Base-by-base conservation (phyloP, 192 early-diverging fungal species). In the Backusella parvicylindrica region DNA sequence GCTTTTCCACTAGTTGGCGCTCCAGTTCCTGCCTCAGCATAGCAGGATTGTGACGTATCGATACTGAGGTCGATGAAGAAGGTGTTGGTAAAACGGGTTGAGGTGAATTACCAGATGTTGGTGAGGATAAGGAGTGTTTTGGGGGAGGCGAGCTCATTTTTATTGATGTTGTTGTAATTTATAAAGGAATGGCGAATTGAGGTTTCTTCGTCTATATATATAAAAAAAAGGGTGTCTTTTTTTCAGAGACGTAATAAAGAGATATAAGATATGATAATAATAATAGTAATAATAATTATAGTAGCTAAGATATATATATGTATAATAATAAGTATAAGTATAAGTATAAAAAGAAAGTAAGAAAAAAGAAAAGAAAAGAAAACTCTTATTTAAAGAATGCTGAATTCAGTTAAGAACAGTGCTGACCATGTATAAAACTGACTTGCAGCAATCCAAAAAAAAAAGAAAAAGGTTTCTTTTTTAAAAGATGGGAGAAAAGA, bases 61-160 rank as follows among this genome's bases (percentile, higher is more conserved):
- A 70, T 6, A 41, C 50, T 6, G 74, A 75, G 26, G 67, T 68
- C 11, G 74, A 75, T 11, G 67, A 69, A 56, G 74, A 75, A 9
- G 77, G 77, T 60, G 77, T 78, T 26, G 77, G 77, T 53, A 78
- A n/a, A 13, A 78, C 67, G 3, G 74, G 74, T 15, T 56, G 53
- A 16, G 70, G 30, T 16, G 31, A 28, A 31, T 70, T 50, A 50
- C 70, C 70, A 2, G 74, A 75, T 31, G 74, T 75, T 26, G 74
- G 74, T 47, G 64, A 65, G 3, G 74, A 75, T 65, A 75, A 75
- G 74, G 74, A 75, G 49, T 75, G 74, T 75, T 75, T 68, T 37
- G 74, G 74, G 74, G 74, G 74, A 75, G 66, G 41, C 38, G 74
- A 73, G 41, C 38, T 64, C 72, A 38, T 64, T 65, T 2, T n/a